phyloP scores from a whole-genome alignment of 768 basidiomycete species.

The Kwoniella botswanensis region DNA sequence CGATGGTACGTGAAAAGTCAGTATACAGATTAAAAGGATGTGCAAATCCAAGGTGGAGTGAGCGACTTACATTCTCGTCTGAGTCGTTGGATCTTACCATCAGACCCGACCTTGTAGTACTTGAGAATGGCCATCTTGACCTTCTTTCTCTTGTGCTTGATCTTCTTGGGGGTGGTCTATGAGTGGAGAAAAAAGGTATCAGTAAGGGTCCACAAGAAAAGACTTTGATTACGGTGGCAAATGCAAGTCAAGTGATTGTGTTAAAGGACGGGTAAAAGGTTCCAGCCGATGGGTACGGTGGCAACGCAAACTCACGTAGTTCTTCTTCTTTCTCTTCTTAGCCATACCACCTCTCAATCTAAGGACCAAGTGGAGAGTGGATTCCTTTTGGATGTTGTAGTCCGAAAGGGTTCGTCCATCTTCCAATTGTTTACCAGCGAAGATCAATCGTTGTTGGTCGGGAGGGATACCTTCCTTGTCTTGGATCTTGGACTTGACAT shows the following conservation, averaged over 20 bases:
- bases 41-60: too few relatives aligned
- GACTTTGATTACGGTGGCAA: not conserved
- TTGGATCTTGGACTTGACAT: conserved; percentile 65
- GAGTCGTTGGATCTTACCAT: conserved; percentile 99
- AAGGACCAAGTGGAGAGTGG: conserved; percentile 94
- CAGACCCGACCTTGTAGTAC: conserved; percentile 99
- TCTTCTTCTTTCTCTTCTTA: conserved; percentile 99
- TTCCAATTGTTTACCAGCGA: conserved; percentile 98
- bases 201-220: not conserved
- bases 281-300: not conserved
- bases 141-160: conserved; percentile 99
- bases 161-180: conserved; percentile 88
- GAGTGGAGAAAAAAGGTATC: not conserved
- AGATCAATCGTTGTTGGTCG: conserved; percentile 97
- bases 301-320: conserved; percentile 70
- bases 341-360: conserved; percentile 94
- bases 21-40: not conserved
- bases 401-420: conserved; percentile 81
- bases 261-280: too few relatives aligned
- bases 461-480: conserved; percentile 84
- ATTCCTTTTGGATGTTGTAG: conserved; percentile 86
- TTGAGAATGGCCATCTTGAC: conserved; percentile 99
- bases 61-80: conserved; percentile 83
- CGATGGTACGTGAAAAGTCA: conserved; percentile 13
- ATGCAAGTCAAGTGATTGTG: too few relatives aligned